These are phyloP conservation scores for Auricularia sp. DNA, from an alignment of 768 basidiomycete species.

Conservation along the genomic window DNA sequence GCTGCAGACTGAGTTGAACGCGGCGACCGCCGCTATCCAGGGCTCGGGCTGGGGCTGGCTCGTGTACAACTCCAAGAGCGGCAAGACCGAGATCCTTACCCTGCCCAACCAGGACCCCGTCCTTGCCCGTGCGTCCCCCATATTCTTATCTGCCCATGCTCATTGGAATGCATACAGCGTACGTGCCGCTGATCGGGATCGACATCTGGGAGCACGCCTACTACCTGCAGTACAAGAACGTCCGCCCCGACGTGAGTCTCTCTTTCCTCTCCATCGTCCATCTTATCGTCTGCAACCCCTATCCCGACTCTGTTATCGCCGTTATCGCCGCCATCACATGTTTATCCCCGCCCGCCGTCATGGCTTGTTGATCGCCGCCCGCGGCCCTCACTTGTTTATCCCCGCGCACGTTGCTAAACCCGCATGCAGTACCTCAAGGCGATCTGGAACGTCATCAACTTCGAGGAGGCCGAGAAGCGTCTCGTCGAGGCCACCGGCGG, in stretches of 20 bases:
- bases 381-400: neutral
- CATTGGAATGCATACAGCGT: conserved; percentile 35
- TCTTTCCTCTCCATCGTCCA: neutral
- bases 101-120: conserved; percentile 34
- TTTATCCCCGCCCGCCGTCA: too few relatives aligned
- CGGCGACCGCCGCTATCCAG: conserved; percentile 76
- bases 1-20: conserved; percentile 75
- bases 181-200: conserved; percentile 86
- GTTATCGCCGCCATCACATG: neutral
- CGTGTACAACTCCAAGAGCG: conserved; percentile 30
- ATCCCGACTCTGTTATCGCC: neutral
- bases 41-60: conserved; percentile 97
- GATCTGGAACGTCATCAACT: conserved; percentile 96
- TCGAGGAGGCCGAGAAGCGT: conserved; percentile 76
- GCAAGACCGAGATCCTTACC: conserved; percentile 30
- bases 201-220: conserved; percentile 98
- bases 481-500: conserved; percentile 25
- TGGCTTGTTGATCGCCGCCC: neutral
- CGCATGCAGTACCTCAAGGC: conserved; percentile 72
- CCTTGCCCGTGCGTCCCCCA: neutral
- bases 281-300: neutral
- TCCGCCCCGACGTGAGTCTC: conserved; percentile 79
- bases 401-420: neutral
- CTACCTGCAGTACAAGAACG: conserved; percentile 76
- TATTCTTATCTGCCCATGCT: too few relatives aligned